Conservation (phyloP, 257 asterid species). For the Cruciata laevipes region DNA sequence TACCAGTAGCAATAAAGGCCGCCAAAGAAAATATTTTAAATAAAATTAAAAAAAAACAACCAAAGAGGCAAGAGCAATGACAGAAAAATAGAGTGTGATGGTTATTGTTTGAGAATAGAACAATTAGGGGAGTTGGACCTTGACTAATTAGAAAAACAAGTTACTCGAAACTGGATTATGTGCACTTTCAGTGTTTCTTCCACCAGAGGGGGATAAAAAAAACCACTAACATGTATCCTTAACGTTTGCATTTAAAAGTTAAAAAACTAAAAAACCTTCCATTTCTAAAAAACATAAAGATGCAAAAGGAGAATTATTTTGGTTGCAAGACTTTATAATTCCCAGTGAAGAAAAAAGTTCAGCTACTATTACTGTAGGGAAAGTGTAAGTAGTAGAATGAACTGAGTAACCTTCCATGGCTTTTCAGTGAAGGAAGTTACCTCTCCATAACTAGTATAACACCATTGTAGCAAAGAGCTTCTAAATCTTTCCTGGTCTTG, state of each 20-base stretch:
- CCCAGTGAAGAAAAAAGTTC: background rate
- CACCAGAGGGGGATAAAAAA: background rate
- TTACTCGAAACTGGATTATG: background rate
- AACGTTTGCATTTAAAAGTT: background rate
- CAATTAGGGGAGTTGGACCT: background rate
- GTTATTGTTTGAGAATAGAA: background rate
- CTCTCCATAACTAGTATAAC: slow-evolving; percentile 87
- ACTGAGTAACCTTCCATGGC: background rate
- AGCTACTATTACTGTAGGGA: background rate
- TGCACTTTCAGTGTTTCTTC: background rate
- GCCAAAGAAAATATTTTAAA: background rate
- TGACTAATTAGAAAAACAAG: background rate
- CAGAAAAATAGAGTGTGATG: background rate
- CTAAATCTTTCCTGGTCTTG: slow-evolving; percentile 73
- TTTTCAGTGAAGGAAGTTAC: slow-evolving; percentile 28
- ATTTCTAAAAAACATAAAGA: background rate
- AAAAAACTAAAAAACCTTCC: background rate
- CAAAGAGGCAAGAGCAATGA: background rate
- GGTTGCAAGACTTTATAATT: too few relatives aligned
- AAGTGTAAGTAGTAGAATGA: background rate
- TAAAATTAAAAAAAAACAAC: background rate
- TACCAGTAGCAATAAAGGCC: background rate
- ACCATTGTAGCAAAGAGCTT: slow-evolving; percentile 74
- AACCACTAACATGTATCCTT: background rate
- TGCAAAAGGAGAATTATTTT: background rate